Evolutionary conservation across 495 filamentous ascomycete genomes (phyloP), one percentile per base, ranked within the genome.

Genomic region (Trichoderma virens): DNA sequence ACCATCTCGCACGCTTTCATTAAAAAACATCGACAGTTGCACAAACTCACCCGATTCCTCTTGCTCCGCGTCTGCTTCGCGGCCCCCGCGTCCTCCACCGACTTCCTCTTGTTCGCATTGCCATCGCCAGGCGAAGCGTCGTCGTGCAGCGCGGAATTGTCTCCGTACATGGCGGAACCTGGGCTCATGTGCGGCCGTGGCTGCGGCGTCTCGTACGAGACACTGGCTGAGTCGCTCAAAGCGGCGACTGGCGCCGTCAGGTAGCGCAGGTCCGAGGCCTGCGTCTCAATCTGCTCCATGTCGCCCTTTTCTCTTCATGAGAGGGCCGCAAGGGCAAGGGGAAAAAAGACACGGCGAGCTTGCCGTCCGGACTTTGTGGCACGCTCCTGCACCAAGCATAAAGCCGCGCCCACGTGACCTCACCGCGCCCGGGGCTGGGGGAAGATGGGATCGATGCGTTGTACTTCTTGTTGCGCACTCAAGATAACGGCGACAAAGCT

Each of bases 31-130:
- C 13, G 20, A 59, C 30, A 47, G 62, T 2, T 27, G 20, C 34
- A 18, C 18, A 47, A 38, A 70, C 71, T 27, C 32, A 77, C 75
- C 67, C 79, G 68, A 70, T 89, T 90, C 62, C 86, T 76, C 73
- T 89, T 89, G 67, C 83, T 83, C 63, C 85, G 70, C 67, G 80
- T 80, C 72, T 83, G 82, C 62, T 76, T 81, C 28, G 34, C 61
- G 41, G 67, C 63, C 41, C 67, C 66, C 25, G 66, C 67, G 43
- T 70, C 76, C 7, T 67, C 73, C 18, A 72, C 75, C 3, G 60
- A 71, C 72, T 78, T 80, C 65, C 78, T 73, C 69, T 81, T 81
- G 38, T 41, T 69, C 41, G 61, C 69, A 68, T 20, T 9, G 51
- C 56, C 25, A 23, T 54, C 35, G n/a, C 32, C 23, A 20, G 59